Evolutionary conservation across 805 yeast genomes (phyloP).

Genomic region (Cyberlindnera nakhonratchasimensis): DNA sequence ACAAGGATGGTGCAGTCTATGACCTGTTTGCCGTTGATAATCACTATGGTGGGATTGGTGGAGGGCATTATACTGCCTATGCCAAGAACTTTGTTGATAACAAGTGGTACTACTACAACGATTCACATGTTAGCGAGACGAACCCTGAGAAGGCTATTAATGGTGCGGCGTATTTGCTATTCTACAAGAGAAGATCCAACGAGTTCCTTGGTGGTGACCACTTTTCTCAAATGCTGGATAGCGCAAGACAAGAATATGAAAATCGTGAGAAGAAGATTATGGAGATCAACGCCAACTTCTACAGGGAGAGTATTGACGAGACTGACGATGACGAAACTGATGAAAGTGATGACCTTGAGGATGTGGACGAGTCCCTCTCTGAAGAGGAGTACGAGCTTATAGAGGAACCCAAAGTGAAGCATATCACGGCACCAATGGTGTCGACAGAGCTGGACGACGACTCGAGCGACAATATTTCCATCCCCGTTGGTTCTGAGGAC

Average conservation of each 20-base stretch:
- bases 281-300: conserved; percentile 27
- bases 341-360: no score
- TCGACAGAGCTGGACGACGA: conserved; percentile 11
- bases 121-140: conserved; percentile 64
- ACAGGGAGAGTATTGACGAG: conserved; percentile 25
- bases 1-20: conserved; percentile 45
- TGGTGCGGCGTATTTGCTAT: conserved; percentile 82
- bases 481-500: conserved; percentile 26
- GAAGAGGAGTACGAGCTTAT: conserved; percentile 13
- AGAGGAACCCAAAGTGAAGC: conserved; percentile 6
- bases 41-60: conserved; percentile 94
- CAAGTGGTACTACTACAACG: conserved; percentile 89
- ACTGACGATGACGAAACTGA: no score
- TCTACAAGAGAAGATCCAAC: conserved; percentile 58
- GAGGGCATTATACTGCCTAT: conserved; percentile 94
- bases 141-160: conserved; percentile 59
- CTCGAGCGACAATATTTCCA: conserved; percentile 22
- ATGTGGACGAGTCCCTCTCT: conserved; percentile 6
- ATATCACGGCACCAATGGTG: conserved; percentile 6
- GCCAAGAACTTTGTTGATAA: conserved; percentile 73
- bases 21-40: conserved; percentile 93
- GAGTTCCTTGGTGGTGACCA: conserved; percentile 46
- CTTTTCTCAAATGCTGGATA: conserved; percentile 38
- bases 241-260: conserved; percentile 38
- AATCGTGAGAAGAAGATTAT: conserved; percentile 22